Evolutionary conservation across 2,329 filamentous ascomycete species (phyloP).

Genomic region (Aspergillus floridensis): DNA sequence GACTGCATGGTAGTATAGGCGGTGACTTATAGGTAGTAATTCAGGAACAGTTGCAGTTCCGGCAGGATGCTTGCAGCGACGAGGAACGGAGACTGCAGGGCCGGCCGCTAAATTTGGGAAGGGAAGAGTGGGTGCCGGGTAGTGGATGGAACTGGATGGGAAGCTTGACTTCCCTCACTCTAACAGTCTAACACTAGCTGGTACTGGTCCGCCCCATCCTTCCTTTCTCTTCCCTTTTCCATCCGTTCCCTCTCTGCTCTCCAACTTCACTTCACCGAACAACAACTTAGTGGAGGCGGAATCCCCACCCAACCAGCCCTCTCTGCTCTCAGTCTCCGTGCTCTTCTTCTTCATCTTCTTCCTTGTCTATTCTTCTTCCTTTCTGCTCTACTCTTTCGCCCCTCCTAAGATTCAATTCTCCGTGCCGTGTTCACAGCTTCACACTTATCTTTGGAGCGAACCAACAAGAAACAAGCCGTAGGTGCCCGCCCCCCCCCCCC

Average conservation of each 20-base stretch:
- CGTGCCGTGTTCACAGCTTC: not conserved
- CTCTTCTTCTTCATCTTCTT: not conserved
- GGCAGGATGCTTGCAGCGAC: not conserved
- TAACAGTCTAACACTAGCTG: not conserved
- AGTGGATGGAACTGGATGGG: not conserved
- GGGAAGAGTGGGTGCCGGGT: not conserved
- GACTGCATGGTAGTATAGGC: not conserved
- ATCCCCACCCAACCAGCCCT: not conserved
- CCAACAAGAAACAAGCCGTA: too few species aligned
- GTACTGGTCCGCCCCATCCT: not conserved
- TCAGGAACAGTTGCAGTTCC: not conserved
- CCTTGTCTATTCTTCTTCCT: not conserved
- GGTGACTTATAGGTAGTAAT: not conserved
- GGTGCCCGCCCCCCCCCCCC: too few species aligned
- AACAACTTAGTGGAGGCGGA: too few species aligned
- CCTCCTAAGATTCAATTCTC: not conserved
- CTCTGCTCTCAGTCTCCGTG: slow-evolving; percentile 2
- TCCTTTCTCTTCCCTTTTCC: not conserved
- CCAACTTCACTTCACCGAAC: too few species aligned
- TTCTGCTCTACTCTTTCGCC: not conserved
- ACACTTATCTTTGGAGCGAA: not conserved
- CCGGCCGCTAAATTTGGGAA: slow-evolving; percentile 4
- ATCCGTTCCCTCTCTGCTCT: not conserved
- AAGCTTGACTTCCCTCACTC: not conserved
- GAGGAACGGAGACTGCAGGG: not conserved